Evolutionary conservation across 345 rosid species (phyloP).

Genomic region (Aegle marmelos): DNA sequence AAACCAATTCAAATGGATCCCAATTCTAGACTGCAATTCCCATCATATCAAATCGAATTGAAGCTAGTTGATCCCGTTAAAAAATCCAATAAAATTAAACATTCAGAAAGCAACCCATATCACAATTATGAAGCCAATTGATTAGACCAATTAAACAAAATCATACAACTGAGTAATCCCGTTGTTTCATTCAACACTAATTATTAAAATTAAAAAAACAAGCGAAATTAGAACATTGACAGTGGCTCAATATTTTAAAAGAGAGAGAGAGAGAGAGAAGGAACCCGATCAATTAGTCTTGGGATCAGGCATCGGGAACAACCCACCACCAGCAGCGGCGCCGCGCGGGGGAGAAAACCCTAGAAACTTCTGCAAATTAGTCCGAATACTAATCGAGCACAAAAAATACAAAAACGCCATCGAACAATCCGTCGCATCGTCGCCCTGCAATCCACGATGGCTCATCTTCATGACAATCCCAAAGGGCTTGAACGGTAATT

Average conservation of each 20-base stretch:
- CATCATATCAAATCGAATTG: not conserved
- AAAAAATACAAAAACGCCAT: slow-evolving; percentile 87
- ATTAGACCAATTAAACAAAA: not conserved
- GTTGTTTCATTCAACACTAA: not conserved
- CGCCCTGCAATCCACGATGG: slow-evolving; percentile 78
- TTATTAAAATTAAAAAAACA: not conserved
- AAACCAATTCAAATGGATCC: not conserved
- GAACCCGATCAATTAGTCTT: slow-evolving; percentile 57
- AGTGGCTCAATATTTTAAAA: not conserved
- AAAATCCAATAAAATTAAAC: not conserved
- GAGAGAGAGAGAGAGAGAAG: too few relatives aligned
- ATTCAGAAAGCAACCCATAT: not conserved
- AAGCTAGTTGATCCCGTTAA: not conserved
- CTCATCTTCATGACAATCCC: slow-evolving; percentile 91
- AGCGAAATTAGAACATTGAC: not conserved
- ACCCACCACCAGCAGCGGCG: slow-evolving; percentile 57
- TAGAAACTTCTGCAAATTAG: slow-evolving; percentile 81
- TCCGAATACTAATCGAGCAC: slow-evolving; percentile 87
- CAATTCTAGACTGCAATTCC: not conserved
- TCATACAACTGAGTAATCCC: not conserved
- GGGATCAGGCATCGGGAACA: slow-evolving; percentile 95
- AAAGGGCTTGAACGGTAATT: slow-evolving; percentile 78
- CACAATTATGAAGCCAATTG: not conserved
- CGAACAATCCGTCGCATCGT: slow-evolving; percentile 88
- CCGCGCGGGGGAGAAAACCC: slow-evolving; percentile 86